A percentile compares a stretch with the other conserved stretches of the same genome.
These are phyloP conservation scores for Leptomonas seymouri DNA, from an alignment of 208 protist genomes.

Conservation along the genomic window DNA sequence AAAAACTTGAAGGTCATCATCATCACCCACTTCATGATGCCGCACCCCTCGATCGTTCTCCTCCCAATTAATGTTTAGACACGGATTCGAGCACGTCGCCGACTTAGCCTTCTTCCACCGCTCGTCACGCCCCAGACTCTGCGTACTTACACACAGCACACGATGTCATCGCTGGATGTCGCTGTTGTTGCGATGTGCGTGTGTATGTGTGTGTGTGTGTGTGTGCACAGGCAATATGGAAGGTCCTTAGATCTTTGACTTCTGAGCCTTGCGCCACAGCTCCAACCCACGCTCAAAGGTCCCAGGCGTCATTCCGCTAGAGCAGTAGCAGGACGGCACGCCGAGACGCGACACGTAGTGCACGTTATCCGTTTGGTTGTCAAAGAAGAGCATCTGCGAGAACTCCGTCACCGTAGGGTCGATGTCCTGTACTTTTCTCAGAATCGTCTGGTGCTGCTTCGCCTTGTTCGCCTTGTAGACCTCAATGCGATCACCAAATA, in stretches of 20 bases:
- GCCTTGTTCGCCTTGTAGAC: slow-evolving; percentile 82
- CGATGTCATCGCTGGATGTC: too few species aligned
- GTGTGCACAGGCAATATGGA: too few species aligned
- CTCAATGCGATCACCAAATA: slow-evolving; percentile 77
- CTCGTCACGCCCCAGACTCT: too few species aligned
- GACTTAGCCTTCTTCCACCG: too few species aligned
- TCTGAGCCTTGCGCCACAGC: slow-evolving; percentile 47
- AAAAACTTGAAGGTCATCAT: neutral
- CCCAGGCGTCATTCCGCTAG: slow-evolving; percentile 66
- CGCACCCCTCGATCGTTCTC: too few species aligned
- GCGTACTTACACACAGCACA: too few species aligned
- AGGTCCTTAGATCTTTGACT: slow-evolving; percentile 24
- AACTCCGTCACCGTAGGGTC: slow-evolving; percentile 59
- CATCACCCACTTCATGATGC: too few species aligned
- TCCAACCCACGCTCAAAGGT: slow-evolving; percentile 74
- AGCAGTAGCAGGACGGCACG: slow-evolving; percentile 80
- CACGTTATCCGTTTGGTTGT: slow-evolving; percentile 90
- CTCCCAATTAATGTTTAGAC: too few species aligned
- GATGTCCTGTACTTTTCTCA: slow-evolving; percentile 42
- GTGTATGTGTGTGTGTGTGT: too few species aligned
- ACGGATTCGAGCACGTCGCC: too few species aligned
- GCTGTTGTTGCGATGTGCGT: neutral
- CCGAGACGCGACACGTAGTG: slow-evolving; percentile 68
- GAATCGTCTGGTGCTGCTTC: slow-evolving; percentile 66
- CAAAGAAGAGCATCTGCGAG: slow-evolving; percentile 90